Evolutionary conservation across 2,329 filamentous ascomycete genomes (phyloP).

Genomic region (Trichoderma sp.): DNA sequence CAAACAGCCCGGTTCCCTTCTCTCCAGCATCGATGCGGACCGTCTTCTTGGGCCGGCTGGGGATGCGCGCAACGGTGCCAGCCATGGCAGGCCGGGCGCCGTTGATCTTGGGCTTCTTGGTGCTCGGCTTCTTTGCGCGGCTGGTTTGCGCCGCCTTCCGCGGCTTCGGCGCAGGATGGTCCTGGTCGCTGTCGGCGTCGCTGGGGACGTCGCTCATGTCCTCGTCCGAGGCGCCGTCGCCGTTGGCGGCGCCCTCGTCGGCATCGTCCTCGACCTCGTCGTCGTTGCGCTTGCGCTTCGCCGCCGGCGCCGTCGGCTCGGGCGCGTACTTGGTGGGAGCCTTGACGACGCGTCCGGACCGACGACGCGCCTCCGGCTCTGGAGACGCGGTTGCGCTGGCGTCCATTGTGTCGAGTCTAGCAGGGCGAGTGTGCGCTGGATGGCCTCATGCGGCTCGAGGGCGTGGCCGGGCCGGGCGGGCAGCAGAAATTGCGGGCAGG

Average conservation of each 20-base stretch:
- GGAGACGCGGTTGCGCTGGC: slow-evolving; percentile 58
- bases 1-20: slow-evolving; percentile 58
- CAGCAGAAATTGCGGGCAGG: slow-evolving; percentile 17
- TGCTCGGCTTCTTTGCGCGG: slow-evolving; percentile 58
- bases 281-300: slow-evolving; percentile 62
- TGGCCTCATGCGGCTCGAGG: slow-evolving; percentile 14
- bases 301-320: slow-evolving; percentile 46
- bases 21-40: slow-evolving; percentile 55
- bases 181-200: slow-evolving; percentile 52
- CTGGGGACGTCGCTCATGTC: slow-evolving; percentile 48
- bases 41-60: slow-evolving; percentile 59
- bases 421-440: slow-evolving; percentile 1
- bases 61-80: slow-evolving; percentile 48
- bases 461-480: slow-evolving; percentile 7
- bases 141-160: slow-evolving; percentile 49
- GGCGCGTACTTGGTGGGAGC: slow-evolving; percentile 62
- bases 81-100: slow-evolving; percentile 48
- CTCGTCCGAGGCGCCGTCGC: slow-evolving; percentile 52
- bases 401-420: slow-evolving; percentile 44
- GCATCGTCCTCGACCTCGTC: slow-evolving; percentile 49
- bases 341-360: slow-evolving; percentile 68
- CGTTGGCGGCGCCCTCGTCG: slow-evolving; percentile 52
- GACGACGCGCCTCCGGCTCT: slow-evolving; percentile 60
- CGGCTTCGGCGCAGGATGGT: slow-evolving; percentile 44
- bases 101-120: slow-evolving; percentile 67